Conservation (phyloP, 176 grass and related monocot genomes). For the Raddia distichophylla region DNA sequence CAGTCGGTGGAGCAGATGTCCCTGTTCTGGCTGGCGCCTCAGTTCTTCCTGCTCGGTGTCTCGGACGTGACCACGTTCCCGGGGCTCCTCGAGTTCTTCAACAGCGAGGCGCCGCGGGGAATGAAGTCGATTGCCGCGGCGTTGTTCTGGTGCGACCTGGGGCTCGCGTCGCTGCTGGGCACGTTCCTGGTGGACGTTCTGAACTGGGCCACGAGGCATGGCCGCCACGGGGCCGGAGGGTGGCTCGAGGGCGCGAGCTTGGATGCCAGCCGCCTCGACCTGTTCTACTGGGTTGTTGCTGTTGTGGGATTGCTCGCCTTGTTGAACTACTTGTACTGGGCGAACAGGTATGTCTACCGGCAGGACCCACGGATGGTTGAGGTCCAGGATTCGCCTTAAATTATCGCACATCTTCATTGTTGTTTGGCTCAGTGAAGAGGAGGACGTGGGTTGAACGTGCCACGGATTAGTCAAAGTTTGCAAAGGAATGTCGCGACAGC, state of each 20-base stretch:
- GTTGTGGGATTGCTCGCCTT: constrained; percentile 49
- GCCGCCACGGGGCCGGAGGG: constrained; percentile 12
- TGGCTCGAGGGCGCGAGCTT: constrained; percentile 72
- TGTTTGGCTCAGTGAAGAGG: neutral
- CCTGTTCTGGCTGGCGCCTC: constrained; percentile 54
- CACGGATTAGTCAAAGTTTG: neutral
- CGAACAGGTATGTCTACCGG: constrained; percentile 57
- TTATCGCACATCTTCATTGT: neutral
- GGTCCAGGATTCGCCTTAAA: neutral
- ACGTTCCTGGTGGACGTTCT: constrained; percentile 40
- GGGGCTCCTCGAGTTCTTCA: constrained; percentile 72
- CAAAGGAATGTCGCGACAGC: neutral
- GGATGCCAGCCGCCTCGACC: constrained; percentile 64
- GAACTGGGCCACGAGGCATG: constrained; percentile 32
- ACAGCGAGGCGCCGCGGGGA: constrained; percentile 50
- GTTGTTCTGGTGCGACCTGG: constrained; percentile 62
- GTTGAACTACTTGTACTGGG: constrained; percentile 62
- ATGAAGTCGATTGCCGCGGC: constrained; percentile 69
- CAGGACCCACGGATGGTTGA: constrained; percentile 26
- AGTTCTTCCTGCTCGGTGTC: constrained; percentile 64
- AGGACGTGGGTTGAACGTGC: neutral
- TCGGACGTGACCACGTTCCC: constrained; percentile 61
- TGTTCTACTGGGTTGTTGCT: constrained; percentile 66
- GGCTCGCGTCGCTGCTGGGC: constrained; percentile 46
- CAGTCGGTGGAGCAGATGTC: constrained; percentile 44